Evolutionary conservation across 768 basidiomycete species (phyloP).

Genomic region (Lactifluus subvellereus): DNA sequence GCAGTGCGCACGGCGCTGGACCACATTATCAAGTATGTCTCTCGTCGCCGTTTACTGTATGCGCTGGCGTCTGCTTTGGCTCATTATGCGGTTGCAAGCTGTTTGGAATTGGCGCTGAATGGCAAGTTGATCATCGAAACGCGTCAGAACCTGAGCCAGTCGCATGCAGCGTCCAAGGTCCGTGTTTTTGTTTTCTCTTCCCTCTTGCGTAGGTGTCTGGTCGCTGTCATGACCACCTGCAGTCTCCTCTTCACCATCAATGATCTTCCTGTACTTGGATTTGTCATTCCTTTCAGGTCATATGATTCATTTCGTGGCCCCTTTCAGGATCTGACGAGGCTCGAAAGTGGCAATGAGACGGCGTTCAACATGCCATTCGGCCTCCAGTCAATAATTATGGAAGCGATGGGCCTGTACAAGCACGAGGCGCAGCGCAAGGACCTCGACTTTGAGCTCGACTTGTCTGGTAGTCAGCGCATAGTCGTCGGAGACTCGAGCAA

Average conservation of each 20-base stretch:
- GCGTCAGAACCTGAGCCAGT: conserved; percentile 63
- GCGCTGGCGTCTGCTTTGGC: conserved; percentile 70
- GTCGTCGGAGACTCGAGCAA: conserved; percentile 72
- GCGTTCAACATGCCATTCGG: conserved; percentile 76
- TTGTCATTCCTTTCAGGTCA: conserved; percentile 29
- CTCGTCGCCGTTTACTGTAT: conserved; percentile 27
- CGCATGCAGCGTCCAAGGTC: conserved; percentile 72
- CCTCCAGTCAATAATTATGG: conserved; percentile 51
- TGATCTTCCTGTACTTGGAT: conserved; percentile 47
- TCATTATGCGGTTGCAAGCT: no score
- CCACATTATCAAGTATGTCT: conserved; percentile 71
- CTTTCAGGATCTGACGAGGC: conserved; percentile 60
- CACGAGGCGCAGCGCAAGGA: conserved; percentile 60
- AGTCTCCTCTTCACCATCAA: conserved; percentile 78
- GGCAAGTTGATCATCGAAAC: conserved; percentile 68
- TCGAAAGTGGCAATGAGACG: conserved; percentile 70
- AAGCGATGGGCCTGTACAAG: conserved; percentile 56
- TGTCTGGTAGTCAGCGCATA: conserved; percentile 46
- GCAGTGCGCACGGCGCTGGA: conserved; percentile 70
- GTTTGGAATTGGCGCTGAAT: no score
- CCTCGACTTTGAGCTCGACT: conserved; percentile 52
- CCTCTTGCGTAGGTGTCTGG: neutral
- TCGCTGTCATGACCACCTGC: conserved; percentile 29
- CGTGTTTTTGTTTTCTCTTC: neutral
- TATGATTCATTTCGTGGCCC: neutral